Evolutionary conservation across 2,329 filamentous ascomycete species (phyloP), one percentile per base, ranked within the genome.

Genomic region (Immersiporthe knoxdaviesiana): DNA sequence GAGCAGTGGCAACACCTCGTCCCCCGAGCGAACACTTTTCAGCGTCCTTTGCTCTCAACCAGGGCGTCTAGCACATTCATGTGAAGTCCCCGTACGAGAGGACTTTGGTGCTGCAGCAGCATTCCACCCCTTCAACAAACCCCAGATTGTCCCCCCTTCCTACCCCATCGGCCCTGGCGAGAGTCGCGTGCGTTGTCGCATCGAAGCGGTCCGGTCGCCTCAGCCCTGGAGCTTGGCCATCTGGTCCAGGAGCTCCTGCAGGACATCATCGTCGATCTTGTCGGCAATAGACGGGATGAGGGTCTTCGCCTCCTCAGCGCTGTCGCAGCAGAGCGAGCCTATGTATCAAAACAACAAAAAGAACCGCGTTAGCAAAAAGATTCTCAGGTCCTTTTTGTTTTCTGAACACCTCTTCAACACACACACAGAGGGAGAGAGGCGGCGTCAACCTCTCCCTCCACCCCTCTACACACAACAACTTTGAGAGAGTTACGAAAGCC

Each of bases 301-400:
- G 11, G 93, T 97, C 83, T 97, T 97, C 71, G 96, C 96, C 82
- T 99, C 97, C 78, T 99, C 96, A 69, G 93, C 91, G 59, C 90
- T 91, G 76, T 97, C 94, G 78, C 94, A 97, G 80, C 94, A 97
- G 52, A 99, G 84, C 41, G 93, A 97, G 44, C 94, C 94, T 97
- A 70, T 72, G 69, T 30, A 37, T 52, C n/a, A 56, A 56, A 66
- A 56, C 63, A 50, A 5, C 64, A 44, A 3, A 41, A 58, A 35
- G 35, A n/a, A n/a, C 32, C 37, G 54, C 44, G 64, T 71, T 56
- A 71, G 69, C 69, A 61, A 8, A 16, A 10, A 21, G 52, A 47
- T 47, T n/a, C n/a, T n/a, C 44, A 47, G 2, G 18, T n/a, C 8
- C 44, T 6, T 47, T 2, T 18, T 44, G 5, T 44, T 47, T 11